These are phyloP conservation scores for Russula olivacea DNA, from an alignment of 768 basidiomycete genomes.

Conservation along the genomic window DNA sequence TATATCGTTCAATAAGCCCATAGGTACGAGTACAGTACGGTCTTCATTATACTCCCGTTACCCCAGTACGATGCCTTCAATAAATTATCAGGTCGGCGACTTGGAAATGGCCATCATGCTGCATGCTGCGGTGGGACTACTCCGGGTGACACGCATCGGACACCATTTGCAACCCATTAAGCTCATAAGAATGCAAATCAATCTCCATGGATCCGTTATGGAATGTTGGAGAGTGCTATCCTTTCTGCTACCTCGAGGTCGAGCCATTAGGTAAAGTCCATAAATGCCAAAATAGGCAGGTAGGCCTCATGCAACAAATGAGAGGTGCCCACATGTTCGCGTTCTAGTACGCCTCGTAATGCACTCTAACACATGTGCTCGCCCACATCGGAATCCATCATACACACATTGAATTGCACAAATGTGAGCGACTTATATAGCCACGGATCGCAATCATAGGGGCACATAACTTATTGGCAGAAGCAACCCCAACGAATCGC, in stretches of 20 bases:
- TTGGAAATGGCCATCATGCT: too few species aligned
- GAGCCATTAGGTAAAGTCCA: background rate
- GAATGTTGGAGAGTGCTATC: background rate
- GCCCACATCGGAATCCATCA: background rate
- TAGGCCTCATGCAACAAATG: too few species aligned
- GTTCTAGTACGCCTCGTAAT: background rate
- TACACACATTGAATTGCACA: background rate
- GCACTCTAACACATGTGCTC: background rate
- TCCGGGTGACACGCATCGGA: background rate
- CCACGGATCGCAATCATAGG: background rate
- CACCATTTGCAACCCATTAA: background rate
- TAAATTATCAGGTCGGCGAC: too few species aligned
- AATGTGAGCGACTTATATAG: background rate
- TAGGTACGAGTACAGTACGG: too few species aligned
- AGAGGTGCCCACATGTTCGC: background rate
- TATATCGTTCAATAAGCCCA: too few species aligned
- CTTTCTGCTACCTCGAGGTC: background rate
- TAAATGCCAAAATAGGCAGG: background rate
- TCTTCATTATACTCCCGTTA: too few species aligned
- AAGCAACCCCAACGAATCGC: conserved; percentile 22
- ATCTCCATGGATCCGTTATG: background rate
- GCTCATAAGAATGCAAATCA: background rate
- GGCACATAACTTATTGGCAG: background rate
- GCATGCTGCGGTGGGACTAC: background rate
- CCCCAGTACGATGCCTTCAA: too few species aligned